phyloP scores from a whole-genome alignment of 169 alveolate species.

The Theileria parva region DNA sequence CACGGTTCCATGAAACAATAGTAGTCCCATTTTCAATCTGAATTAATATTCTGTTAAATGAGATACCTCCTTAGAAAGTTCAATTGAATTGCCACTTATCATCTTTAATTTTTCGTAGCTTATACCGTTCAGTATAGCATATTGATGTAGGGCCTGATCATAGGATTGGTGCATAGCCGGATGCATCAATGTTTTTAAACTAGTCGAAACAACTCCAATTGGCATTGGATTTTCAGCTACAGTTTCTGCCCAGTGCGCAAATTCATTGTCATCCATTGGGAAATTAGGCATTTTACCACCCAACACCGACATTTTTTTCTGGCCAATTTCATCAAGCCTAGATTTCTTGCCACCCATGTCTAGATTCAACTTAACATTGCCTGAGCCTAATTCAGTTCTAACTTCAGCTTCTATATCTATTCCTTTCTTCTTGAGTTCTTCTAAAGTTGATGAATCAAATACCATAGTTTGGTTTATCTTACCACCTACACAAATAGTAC shows the following conservation, averaged over 20 bases:
- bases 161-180: conserved; percentile 26
- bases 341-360: neutral
- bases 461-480: conserved; percentile 54
- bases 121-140: conserved; percentile 61
- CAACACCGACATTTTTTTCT: conserved; percentile 37
- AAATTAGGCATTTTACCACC: conserved; percentile 68
- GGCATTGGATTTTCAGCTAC: conserved; percentile 68
- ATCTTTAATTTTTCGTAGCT: conserved; percentile 45
- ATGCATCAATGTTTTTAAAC: conserved; percentile 29
- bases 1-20: conserved; percentile 17
- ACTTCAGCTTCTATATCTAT: conserved; percentile 51
- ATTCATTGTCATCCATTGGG: conserved; percentile 53
- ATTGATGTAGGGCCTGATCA: conserved; percentile 38
- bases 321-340: conserved; percentile 45
- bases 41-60: neutral
- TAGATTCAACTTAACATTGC: conserved; percentile 8
- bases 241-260: conserved; percentile 60
- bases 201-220: conserved; percentile 44
- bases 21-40: conserved; percentile 46
- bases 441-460: conserved; percentile 6
- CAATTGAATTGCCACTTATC: conserved; percentile 36
- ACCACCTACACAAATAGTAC: conserved; percentile 34
- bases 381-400: conserved; percentile 29
- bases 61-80: conserved; percentile 44
- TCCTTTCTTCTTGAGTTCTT: conserved; percentile 31